A percentile compares a stretch with the other conserved stretches of the same genome.
Evolutionary conservation across 2,329 filamentous ascomycete species (phyloP).

Genomic region (Blumeriella jaapii): DNA sequence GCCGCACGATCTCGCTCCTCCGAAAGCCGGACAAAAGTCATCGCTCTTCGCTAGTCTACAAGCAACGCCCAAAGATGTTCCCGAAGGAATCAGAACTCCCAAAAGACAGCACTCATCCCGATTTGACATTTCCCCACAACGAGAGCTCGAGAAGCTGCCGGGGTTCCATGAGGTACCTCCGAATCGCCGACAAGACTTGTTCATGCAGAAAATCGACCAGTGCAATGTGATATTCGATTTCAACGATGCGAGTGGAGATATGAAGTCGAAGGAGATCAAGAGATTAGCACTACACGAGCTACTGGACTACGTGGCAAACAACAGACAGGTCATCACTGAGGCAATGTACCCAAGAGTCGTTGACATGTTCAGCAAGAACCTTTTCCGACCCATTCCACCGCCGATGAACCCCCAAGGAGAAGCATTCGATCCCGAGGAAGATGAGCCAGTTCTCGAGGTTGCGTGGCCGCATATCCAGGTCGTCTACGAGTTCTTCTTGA

Average conservation of each 20-base stretch:
- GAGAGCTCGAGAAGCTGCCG: slow-evolving; percentile 92
- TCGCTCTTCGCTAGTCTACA: slow-evolving; percentile 80
- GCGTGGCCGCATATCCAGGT: slow-evolving; percentile 99
- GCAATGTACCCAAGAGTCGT: slow-evolving; percentile 98
- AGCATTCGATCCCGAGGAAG: slow-evolving; percentile 96
- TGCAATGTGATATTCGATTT: slow-evolving; percentile 99
- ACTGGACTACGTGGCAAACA: slow-evolving; percentile 96
- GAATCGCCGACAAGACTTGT: slow-evolving; percentile 87
- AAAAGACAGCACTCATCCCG: slow-evolving; percentile 95
- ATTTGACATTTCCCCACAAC: slow-evolving; percentile 94
- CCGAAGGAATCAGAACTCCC: slow-evolving; percentile 87
- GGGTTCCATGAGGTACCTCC: slow-evolving; percentile 97
- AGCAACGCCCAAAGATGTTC: slow-evolving; percentile 90
- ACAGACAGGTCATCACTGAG: slow-evolving; percentile 95
- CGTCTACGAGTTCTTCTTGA: slow-evolving; percentile 97
- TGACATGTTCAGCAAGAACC: slow-evolving; percentile 98
- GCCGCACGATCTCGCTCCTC: slow-evolving; percentile 91
- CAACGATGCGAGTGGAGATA: slow-evolving; percentile 93
- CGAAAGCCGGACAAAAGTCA: slow-evolving; percentile 84
- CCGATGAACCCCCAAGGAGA: slow-evolving; percentile 97
- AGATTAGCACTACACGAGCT: slow-evolving; percentile 89
- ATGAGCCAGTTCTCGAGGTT: slow-evolving; percentile 94
- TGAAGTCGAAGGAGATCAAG: slow-evolving; percentile 99
- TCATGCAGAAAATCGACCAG: slow-evolving; percentile 99
- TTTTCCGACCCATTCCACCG: slow-evolving; percentile 93